phyloP scores from a whole-genome alignment of 2,329 filamentous ascomycete species.

The Cyanodermella asteris region DNA sequence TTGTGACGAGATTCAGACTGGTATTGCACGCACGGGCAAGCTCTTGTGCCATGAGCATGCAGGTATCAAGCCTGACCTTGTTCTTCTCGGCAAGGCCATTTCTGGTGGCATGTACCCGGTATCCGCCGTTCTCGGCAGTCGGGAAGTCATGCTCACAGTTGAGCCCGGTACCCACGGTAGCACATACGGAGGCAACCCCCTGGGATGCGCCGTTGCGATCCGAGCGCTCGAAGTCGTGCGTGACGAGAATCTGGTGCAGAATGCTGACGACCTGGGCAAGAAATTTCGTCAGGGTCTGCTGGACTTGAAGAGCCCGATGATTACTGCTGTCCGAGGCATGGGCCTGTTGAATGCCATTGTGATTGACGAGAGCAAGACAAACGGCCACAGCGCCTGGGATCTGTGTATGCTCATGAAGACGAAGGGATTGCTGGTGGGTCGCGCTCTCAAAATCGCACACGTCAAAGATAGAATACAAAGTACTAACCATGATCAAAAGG shows the following conservation, averaged over 20 bases:
- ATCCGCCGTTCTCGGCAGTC: constrained; percentile 68
- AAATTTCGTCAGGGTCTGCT: constrained; percentile 61
- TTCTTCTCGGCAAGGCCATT: constrained; percentile 91
- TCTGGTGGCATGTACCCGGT: constrained; percentile 99
- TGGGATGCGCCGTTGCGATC: constrained; percentile 89
- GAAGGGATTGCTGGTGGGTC: constrained; percentile 73
- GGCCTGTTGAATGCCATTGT: constrained; percentile 88
- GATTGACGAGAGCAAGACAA: constrained; percentile 73
- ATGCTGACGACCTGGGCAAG: constrained; percentile 59
- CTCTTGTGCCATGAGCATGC: constrained; percentile 92
- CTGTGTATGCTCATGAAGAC: constrained; percentile 86
- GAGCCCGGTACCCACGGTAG: constrained; percentile 94
- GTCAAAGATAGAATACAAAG: too few relatives aligned
- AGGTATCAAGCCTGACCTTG: constrained; percentile 82
- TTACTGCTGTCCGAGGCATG: constrained; percentile 71
- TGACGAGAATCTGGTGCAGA: constrained; percentile 71
- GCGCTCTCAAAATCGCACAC: constrained; percentile 20
- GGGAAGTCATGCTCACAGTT: constrained; percentile 84
- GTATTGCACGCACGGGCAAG: constrained; percentile 81
- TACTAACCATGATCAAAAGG: constrained; percentile 33
- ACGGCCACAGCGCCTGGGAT: constrained; percentile 83
- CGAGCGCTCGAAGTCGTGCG: constrained; percentile 82
- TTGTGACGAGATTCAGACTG: constrained; percentile 96
- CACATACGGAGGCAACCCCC: constrained; percentile 93
- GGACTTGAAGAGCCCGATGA: constrained; percentile 56